Evolutionary conservation across 2,329 filamentous ascomycete genomes (phyloP), one percentile per base, ranked within the genome.

Genomic region (Zymoseptoria brevis): DNA sequence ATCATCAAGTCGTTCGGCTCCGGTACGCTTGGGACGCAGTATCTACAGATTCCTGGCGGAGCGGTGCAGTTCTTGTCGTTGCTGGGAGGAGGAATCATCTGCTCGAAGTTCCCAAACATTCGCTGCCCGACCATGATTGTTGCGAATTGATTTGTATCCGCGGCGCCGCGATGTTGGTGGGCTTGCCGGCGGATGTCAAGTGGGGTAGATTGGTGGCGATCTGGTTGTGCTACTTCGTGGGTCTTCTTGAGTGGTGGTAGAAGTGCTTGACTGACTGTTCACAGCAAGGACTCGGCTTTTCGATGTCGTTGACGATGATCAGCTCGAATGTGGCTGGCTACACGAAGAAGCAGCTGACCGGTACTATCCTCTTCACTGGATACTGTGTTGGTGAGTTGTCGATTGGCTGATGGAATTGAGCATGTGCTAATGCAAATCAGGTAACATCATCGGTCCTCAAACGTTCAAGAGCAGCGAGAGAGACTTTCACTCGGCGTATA

Each of bases 11-110:
- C 76, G 4, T 77, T 77, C 53, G 75, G 75, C 19, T 74, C 81
- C 64, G 76, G 77, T 55, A 79, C 78, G 21, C 0, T 71, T 82
- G 1, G 77, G 79, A 80, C 79, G 0, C 82, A 83, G 59, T 83
- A 83, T 61, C 77, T 85, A 8, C 81, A 85, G 62, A 85, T 86
- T 57, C 82, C 83, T 0, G 82, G 81, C 16, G 82, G 81, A 19
- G 81, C 79, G 0, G 76, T 85, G 0, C 81, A 84, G 60, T 83
- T 84, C 64, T 64, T 82, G 0, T 77, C 81, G 0, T 73, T 83
- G 0, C 68, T 85, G 6, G 64, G 73, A 1, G 80, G 80, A 1
- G 81, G 81, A 16, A 76, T 74, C 54, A 72, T 84, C 22, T 81
- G 80, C 65, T 80, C 79, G 0, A 75, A 74, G n/a, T 83, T 72